Percentiles rank a stretch among this genome's conserved stretches.
These are phyloP conservation scores for Pseudonitzschia pungens DNA, from an alignment of 108 stramenopile genomes.

Conservation along the genomic window DNA sequence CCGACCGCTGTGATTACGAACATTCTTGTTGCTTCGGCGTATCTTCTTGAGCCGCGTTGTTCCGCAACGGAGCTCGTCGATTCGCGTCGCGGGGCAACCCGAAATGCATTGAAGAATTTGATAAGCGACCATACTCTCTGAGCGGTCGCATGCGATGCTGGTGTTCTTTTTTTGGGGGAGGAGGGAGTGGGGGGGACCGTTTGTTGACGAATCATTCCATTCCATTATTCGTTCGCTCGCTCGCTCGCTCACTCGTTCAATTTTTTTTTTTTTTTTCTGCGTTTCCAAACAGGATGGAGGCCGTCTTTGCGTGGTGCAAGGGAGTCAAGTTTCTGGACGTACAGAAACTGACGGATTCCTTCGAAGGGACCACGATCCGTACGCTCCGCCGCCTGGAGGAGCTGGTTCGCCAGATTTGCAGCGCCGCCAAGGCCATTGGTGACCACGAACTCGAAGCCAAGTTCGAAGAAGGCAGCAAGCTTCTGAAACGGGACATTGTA, in stretches of 20 bases:
- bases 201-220: not conserved
- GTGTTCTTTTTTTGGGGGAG: conserved; percentile 21
- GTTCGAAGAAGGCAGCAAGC: conserved; percentile 92
- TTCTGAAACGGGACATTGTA: conserved; percentile 96
- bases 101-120: conserved; percentile 61
- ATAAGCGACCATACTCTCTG: conserved; percentile 84
- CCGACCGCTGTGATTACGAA: conserved; percentile 50
- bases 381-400: conserved; percentile 95
- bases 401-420: conserved; percentile 93
- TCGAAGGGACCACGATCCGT: conserved; percentile 98
- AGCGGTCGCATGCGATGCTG: conserved; percentile 26
- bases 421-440: conserved; percentile 92
- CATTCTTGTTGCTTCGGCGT: conserved; percentile 41
- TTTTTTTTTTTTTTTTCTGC: not conserved
- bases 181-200: too few relatives aligned
- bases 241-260: not conserved
- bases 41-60: conserved; percentile 66
- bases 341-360: conserved; percentile 92
- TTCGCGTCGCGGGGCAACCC: conserved; percentile 42
- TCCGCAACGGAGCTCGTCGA: conserved; percentile 54
- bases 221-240: not conserved
- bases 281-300: conserved; percentile 84
- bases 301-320: conserved; percentile 95
- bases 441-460: conserved; percentile 91
- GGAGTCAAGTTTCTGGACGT: conserved; percentile 97